Evolutionary conservation across 257 asterid species (phyloP).

Genomic region (Solanum appendiculatum): DNA sequence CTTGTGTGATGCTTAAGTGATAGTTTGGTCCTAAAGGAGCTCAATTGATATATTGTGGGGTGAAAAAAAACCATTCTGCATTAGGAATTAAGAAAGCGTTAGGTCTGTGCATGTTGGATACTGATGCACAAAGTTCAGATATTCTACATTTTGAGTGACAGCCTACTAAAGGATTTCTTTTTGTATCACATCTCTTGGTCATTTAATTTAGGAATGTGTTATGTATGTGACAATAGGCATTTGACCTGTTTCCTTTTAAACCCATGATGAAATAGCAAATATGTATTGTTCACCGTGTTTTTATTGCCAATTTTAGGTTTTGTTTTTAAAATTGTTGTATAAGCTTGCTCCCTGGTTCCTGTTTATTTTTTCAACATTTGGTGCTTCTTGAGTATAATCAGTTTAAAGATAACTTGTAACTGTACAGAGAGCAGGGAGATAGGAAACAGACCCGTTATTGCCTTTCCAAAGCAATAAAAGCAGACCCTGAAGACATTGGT

Average conservation of each 20-base stretch:
- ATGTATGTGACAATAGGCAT: not conserved
- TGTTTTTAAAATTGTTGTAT: not conserved
- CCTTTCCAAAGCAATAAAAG: conserved; percentile 66
- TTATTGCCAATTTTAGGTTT: not conserved
- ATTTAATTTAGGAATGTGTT: not conserved
- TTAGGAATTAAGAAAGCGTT: not conserved
- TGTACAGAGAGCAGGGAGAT: conserved; percentile 52
- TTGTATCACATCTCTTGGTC: not conserved
- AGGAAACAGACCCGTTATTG: conserved; percentile 61
- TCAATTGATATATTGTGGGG: not conserved
- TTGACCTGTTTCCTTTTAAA: not conserved
- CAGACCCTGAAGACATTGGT: conserved; percentile 63
- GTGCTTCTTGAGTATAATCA: not conserved
- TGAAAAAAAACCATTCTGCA: not conserved
- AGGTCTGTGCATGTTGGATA: not conserved
- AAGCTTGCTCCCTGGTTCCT: not conserved
- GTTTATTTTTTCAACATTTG: not conserved
- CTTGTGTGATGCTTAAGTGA: not conserved
- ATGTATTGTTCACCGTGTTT: not conserved
- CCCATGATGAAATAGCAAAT: not conserved
- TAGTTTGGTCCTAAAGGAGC: not conserved
- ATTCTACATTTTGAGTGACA: not conserved
- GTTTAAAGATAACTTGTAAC: not conserved
- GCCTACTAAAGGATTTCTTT: not conserved
- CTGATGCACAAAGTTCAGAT: not conserved